Percentiles rank a stretch among this genome's conserved stretches.
Evolutionary conservation across 345 rosid genomes (phyloP).

Genomic region (Iberis pinnata): DNA sequence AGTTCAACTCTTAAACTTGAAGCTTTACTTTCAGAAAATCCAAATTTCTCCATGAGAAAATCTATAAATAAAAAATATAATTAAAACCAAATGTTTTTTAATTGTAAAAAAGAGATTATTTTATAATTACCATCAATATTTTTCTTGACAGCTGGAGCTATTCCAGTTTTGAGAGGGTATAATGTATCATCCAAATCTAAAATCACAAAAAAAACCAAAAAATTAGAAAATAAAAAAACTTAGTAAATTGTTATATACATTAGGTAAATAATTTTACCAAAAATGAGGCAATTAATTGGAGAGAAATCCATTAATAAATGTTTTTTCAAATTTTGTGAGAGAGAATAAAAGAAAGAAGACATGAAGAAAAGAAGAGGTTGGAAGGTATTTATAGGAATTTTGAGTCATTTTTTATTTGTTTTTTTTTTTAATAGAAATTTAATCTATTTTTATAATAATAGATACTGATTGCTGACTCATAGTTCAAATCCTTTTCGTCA

Average conservation of each 20-base stretch:
- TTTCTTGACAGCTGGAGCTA: constrained; percentile 58
- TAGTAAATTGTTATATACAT: not conserved
- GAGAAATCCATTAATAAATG: constrained; percentile 31
- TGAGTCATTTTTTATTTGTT: not conserved
- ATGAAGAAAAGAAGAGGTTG: not conserved
- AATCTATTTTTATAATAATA: not conserved
- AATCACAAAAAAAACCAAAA: not conserved
- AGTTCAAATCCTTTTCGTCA: constrained; percentile 29
- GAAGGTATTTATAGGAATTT: not conserved
- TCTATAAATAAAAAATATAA: constrained; percentile 31
- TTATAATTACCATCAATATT: constrained; percentile 64
- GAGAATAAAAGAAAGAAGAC: constrained; percentile 1
- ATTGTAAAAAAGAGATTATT: no score
- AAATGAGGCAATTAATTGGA: constrained; percentile 62
- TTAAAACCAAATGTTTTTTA: not conserved
- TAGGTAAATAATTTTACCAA: constrained; percentile 39
- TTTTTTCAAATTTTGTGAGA: constrained; percentile 5
- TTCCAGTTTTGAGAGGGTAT: constrained; percentile 63
- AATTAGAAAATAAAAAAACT: not conserved
- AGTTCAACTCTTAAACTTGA: constrained; percentile 60
- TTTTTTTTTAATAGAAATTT: not conserved
- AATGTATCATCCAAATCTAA: constrained; percentile 92
- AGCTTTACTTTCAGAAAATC: constrained; percentile 53
- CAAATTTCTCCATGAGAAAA: constrained; percentile 69
- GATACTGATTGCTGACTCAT: constrained; percentile 38